Percentiles rank a stretch among this genome's conserved stretches.
Evolutionary conservation across 1,139 yeast species (phyloP).

Genomic region (Kurtzmaniella quercitrusa): DNA sequence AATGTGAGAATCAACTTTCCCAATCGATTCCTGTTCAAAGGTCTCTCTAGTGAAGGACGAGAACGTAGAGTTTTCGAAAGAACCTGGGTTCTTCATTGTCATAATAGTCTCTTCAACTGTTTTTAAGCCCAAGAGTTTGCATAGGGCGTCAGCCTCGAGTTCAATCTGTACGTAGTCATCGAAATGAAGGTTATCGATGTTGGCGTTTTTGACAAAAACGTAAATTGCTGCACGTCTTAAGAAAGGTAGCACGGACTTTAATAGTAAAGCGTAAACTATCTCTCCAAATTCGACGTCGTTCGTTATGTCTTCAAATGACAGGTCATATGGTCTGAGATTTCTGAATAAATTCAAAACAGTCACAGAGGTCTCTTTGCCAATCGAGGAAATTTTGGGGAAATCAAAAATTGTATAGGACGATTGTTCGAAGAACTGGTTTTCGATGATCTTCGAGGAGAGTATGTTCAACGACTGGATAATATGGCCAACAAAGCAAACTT

Average conservation of each 20-base stretch:
- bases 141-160: conserved; percentile 56
- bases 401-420: conserved; percentile 26
- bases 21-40: not conserved
- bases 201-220: conserved; percentile 55
- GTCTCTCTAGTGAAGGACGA: not conserved
- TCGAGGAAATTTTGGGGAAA: conserved; percentile 27
- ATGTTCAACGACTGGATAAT: conserved; percentile 30
- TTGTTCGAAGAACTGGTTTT: conserved; percentile 20
- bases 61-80: not conserved
- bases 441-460: conserved; percentile 20
- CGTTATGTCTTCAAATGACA: not conserved
- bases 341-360: conserved; percentile 8
- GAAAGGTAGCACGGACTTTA: conserved; percentile 60
- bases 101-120: conserved; percentile 15
- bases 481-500: conserved; percentile 38
- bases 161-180: conserved; percentile 18
- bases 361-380: conserved; percentile 17
- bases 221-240: conserved; percentile 64
- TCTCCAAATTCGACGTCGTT: conserved; percentile 22
- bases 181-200: conserved; percentile 35
- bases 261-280: conserved; percentile 51
- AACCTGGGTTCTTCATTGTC: not conserved
- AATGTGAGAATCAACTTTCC: not conserved
- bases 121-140: conserved; percentile 53
- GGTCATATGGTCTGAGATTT: conserved; percentile 12